Evolutionary conservation across 129 eudicot species (phyloP).

Genomic region (Lactuca sativa): DNA sequence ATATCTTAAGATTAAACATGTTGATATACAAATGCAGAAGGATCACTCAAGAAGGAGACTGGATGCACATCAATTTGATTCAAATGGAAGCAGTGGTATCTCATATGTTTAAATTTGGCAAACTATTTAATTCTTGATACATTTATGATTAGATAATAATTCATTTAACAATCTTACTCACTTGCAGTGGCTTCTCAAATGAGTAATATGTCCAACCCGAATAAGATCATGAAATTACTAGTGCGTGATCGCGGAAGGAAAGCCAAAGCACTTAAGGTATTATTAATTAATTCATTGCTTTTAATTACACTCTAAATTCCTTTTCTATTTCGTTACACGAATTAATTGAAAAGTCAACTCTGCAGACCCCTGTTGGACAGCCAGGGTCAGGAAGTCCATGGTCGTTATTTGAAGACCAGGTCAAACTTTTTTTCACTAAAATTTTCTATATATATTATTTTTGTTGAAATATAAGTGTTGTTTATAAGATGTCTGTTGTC

Average conservation of each 20-base stretch:
- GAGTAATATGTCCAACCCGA: conserved; percentile 93
- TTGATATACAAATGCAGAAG: conserved; percentile 49
- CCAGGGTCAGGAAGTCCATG: conserved; percentile 86
- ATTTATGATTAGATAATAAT: background rate
- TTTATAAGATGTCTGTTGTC: conserved; percentile 22
- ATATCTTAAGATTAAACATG: background rate
- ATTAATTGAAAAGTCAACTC: conserved; percentile 17
- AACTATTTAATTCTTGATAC: background rate
- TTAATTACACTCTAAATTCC: conserved; percentile 2
- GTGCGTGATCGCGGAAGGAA: conserved; percentile 83
- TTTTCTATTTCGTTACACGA: conserved; percentile 2
- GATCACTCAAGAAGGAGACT: conserved; percentile 67
- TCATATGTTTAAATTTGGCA: conserved; percentile 5
- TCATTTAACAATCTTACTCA: conserved; percentile 43
- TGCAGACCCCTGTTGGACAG: conserved; percentile 73
- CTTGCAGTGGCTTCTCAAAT: conserved; percentile 83
- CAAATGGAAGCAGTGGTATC: conserved; percentile 79
- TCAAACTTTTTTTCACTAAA: conserved; percentile 21
- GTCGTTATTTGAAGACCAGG: conserved; percentile 95
- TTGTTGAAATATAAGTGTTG: background rate
- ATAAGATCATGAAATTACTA: conserved; percentile 69
- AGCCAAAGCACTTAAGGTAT: conserved; percentile 76
- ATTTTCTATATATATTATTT: background rate
- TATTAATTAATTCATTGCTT: conserved; percentile 1
- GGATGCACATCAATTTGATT: conserved; percentile 70